Conservation (phyloP, 2,329 filamentous ascomycete genomes). For the Apiospora sp. region DNA sequence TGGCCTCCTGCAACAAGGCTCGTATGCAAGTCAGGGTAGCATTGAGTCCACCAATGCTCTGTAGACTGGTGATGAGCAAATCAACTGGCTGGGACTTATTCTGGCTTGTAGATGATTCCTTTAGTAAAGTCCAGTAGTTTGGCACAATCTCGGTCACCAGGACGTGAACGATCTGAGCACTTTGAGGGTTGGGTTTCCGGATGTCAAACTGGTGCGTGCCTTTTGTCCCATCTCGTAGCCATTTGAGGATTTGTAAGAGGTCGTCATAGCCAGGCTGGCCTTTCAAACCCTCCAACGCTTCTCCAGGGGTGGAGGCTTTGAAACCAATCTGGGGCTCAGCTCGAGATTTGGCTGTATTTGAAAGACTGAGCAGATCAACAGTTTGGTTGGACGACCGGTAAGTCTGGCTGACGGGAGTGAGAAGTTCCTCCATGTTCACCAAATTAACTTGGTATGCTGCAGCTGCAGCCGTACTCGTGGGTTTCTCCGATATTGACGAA, state of each 20-base stretch:
- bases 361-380: conserved; percentile 46
- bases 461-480: background rate
- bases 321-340: conserved; percentile 32
- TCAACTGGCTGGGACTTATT: conserved; percentile 48
- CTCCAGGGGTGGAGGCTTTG: conserved; percentile 48
- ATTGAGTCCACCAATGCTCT: conserved; percentile 79
- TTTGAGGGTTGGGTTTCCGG: conserved; percentile 68
- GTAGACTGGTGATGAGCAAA: conserved; percentile 70
- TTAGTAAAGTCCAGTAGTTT: conserved; percentile 79
- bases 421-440: conserved; percentile 60
- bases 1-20: conserved; percentile 63
- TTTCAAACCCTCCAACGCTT: conserved; percentile 67
- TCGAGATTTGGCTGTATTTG: conserved; percentile 36
- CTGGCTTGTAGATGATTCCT: conserved; percentile 48
- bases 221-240: conserved; percentile 50
- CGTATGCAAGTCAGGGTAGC: conserved; percentile 76
- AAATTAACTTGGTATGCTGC: background rate
- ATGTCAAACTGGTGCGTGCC: conserved; percentile 59
- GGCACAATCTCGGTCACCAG: conserved; percentile 79
- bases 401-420: conserved; percentile 62
- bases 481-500: background rate
- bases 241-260: conserved; percentile 60
- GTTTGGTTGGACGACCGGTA: conserved; percentile 50
- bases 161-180: conserved; percentile 77
- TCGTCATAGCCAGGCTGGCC: conserved; percentile 68